Evolutionary conservation across 352 stramenopile species (phyloP), one percentile per base, ranked within the genome.

Genomic region (Globisporangium mamillatum): DNA sequence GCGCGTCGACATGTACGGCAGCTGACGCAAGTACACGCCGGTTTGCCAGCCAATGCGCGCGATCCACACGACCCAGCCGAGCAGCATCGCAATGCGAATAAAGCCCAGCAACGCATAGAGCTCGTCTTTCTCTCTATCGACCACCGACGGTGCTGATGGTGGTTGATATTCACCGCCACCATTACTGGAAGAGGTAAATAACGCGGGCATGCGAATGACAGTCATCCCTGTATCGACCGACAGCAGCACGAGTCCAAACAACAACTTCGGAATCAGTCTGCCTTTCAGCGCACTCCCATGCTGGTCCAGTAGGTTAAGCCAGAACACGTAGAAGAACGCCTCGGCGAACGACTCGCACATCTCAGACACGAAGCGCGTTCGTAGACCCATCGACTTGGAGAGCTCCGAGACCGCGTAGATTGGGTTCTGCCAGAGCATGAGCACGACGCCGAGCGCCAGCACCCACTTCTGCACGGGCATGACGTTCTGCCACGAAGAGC

Each of bases 1-100:
- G 4, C 90, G 88, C 24, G 87, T 92, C 4, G 82, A 79, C 84
- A 97, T 95, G 71, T 97, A 97, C 29, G 85, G 80, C 6, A 97
- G 63, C 20, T 73, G 72, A 14, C 88, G 88, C 24, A 97, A n/a
- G 52, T 92, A 75, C 5, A 71, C 68, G 1, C 81, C 76, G 0
- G 88, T 91, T 61, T 77, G 70, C 56, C 75, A 82, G 20, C 81
- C 83, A 60, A 91, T 80, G 58, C 69, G 74, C 44, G 77, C 70
- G 22, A 94, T 88, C 87, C 88, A 96, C 1, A 78, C 71, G 18
- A 91, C 79, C 90, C 90, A 97, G 7, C 73, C 63, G 18, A 92
- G 65, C 12, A 94, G 72, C 58, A 95, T 69, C 7, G 63, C 70
- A 16, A 90, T 84, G 7, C 78, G 82, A 57, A 78, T 59, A 44